phyloP scores from a whole-genome alignment of 495 filamentous ascomycete species.

The Copromyces sp. region DNA sequence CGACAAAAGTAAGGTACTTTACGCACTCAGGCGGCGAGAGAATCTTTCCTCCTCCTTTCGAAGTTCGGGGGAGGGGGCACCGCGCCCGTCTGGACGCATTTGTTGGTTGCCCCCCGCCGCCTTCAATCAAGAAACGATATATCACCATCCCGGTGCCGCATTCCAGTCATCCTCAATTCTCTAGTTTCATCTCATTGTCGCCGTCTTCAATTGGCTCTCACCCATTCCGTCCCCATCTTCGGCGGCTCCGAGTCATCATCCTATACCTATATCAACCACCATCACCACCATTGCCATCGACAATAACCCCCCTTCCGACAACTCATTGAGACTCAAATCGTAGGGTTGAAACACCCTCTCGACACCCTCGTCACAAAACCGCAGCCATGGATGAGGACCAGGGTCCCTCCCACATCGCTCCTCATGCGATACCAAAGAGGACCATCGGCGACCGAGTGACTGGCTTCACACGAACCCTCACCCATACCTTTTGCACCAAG shows the following conservation, averaged over 20 bases:
- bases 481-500: conserved; percentile 37
- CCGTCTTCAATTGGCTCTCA: background rate
- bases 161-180: background rate
- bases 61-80: background rate
- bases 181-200: background rate
- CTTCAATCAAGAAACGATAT: background rate
- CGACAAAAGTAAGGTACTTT: background rate
- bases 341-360: background rate
- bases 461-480: conserved; percentile 24
- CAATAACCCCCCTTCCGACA: background rate
- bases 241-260: background rate
- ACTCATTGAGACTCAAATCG: background rate
- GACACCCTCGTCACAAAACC: background rate
- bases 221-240: background rate
- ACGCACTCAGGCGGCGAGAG: background rate
- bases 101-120: background rate
- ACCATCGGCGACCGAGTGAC: conserved; percentile 22
- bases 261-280: background rate
- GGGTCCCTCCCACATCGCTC: conserved; percentile 33
- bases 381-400: conserved; percentile 37
- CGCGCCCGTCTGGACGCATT: background rate
- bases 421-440: conserved; percentile 21
- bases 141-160: background rate
- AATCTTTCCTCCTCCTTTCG: background rate
- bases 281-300: background rate